These are phyloP conservation scores for Aspergillus sp. DNA, from an alignment of 2,329 filamentous ascomycete species.

Conservation along the genomic window DNA sequence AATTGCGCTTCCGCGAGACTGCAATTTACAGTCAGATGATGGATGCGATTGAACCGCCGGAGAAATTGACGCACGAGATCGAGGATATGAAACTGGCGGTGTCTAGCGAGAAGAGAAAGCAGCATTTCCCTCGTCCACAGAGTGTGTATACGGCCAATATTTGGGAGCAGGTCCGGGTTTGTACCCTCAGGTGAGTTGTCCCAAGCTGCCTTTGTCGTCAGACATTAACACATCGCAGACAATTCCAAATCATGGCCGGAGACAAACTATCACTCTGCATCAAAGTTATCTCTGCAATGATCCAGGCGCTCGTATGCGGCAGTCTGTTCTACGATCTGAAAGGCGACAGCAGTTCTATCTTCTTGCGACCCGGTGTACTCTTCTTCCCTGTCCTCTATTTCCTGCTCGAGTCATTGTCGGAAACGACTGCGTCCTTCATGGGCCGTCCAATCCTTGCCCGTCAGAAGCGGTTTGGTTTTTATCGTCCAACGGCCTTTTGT, in stretches of 20 bases:
- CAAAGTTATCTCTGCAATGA: conserved; percentile 37
- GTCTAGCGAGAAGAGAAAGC: conserved; percentile 23
- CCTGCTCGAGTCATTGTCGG: conserved; percentile 51
- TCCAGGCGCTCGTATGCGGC: conserved; percentile 37
- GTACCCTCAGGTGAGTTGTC: conserved; percentile 32
- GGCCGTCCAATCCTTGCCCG: conserved; percentile 60
- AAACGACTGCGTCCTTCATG: conserved; percentile 55
- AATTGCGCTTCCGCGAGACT: conserved; percentile 45
- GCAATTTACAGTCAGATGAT: conserved; percentile 47
- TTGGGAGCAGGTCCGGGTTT: conserved; percentile 38
- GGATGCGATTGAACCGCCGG: conserved; percentile 33
- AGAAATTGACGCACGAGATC: conserved; percentile 23
- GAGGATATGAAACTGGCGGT: conserved; percentile 25
- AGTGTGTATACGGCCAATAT: conserved; percentile 27
- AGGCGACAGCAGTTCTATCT: conserved; percentile 47
- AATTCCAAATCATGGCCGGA: conserved; percentile 47
- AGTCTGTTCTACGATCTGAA: conserved; percentile 48
- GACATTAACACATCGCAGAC: conserved; percentile 28
- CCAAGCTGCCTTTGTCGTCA: not conserved
- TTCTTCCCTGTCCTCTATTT: conserved; percentile 58
- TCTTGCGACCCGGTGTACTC: conserved; percentile 52
- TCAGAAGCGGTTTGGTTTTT: conserved; percentile 63
- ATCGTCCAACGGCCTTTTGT: conserved; percentile 53
- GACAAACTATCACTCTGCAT: conserved; percentile 44
- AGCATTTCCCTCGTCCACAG: conserved; percentile 22